Percentiles rank a stretch among this genome's conserved stretches.
These are phyloP conservation scores for Ajuga chamaepitys DNA, from an alignment of 257 asterid genomes.

Conservation along the genomic window DNA sequence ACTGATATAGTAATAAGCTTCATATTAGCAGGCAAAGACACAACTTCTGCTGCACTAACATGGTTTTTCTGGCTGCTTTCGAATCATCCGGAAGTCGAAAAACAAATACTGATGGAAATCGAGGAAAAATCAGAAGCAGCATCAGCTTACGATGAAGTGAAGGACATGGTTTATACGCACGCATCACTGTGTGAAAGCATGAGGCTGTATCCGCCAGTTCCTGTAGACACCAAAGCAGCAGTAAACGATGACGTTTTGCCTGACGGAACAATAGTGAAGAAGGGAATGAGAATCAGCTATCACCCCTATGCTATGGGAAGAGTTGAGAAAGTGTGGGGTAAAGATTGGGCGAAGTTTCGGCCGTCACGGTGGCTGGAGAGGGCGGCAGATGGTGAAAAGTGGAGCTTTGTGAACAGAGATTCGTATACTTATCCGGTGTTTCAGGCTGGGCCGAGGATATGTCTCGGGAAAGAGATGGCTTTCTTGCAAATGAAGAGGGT, in stretches of 20 bases:
- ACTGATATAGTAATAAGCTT: too few species aligned
- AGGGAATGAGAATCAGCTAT: constrained; percentile 16
- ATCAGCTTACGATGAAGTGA: constrained; percentile 37
- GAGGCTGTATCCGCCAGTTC: constrained; percentile 55
- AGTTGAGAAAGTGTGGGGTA: too few species aligned
- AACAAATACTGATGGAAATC: too few species aligned
- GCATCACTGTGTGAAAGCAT: constrained; percentile 41
- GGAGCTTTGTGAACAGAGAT: constrained; percentile 12
- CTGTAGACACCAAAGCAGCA: constrained; percentile 27
- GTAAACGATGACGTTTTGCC: constrained; percentile 31
- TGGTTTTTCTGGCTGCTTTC: too few species aligned
- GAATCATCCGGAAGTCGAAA: too few species aligned
- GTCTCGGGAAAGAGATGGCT: constrained; percentile 27
- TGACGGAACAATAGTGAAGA: constrained; percentile 27
- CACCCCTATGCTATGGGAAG: too few species aligned
- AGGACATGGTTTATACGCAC: constrained; percentile 36
- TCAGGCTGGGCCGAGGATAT: constrained; percentile 25
- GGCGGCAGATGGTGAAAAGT: neutral
- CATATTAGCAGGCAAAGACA: too few species aligned
- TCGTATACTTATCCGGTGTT: constrained; percentile 19
- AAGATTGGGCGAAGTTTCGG: too few species aligned
- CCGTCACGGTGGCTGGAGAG: too few species aligned
- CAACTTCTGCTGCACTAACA: too few species aligned
- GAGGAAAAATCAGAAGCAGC: too few species aligned
- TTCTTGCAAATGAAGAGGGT: constrained; percentile 24